Base-by-base conservation (phyloP, 257 asterid species). In the Primulina tabacum region DNA sequence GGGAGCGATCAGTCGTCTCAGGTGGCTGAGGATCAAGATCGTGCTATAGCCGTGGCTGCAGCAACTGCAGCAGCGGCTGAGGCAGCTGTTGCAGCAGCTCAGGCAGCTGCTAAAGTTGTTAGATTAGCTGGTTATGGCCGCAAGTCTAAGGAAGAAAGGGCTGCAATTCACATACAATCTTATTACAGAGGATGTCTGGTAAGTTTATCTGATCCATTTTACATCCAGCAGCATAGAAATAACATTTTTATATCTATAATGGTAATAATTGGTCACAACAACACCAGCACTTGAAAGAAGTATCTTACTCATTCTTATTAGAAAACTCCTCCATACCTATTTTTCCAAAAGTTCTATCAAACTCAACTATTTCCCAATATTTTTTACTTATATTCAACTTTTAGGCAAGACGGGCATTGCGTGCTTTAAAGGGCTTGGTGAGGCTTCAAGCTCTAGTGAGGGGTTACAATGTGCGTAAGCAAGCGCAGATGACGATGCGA, bases 341-440 rank as follows among this genome's bases (percentile, higher is more conserved):
- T 14, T 43, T 14, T 43, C 55, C 18, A 43, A 14, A 40, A 43
- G 55, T 43, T 43, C 18, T 4, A 43, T 43, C 18, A 43, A 40
- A 0, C n/a, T 12, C n/a, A 43, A 12, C 55, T 4, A 43, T 43
- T 2, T 43, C 18, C n/a, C 55, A 43, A 16, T 62, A 17, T 61
- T 17, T 8, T 67, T 17, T 12, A 10, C 61, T 67, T 24, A 5
- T 71, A 10, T 43, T 14, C 55, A 43, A 43, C 7, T 12, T 60
- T 20, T 43, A 78, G 86, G 84, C 86, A 60, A 81, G 86, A 70
- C 72, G 83, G 74, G 86, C 88, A 16, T 79, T 79, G 16, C 63
- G 74, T 28, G 89, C 86, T n/a, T 69, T 84, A 16, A 81, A 79
- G 66, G 88, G 84, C 17, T 69, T 83, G 40, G 88, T 83, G n/a